These are phyloP conservation scores for Myxozyma sirexii DNA, from an alignment of 805 yeast species.

Conservation along the genomic window DNA sequence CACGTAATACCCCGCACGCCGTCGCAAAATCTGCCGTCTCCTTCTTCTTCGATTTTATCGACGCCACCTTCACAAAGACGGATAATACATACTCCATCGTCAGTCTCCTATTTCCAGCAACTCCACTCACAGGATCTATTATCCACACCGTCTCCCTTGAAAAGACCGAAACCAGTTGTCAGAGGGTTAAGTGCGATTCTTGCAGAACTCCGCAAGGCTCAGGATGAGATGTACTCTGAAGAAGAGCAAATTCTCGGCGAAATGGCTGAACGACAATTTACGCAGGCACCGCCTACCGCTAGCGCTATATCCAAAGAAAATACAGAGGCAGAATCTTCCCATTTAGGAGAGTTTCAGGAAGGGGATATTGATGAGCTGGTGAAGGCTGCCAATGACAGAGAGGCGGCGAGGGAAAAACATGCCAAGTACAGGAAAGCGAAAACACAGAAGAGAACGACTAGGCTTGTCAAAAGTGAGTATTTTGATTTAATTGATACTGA, in stretches of 20 bases:
- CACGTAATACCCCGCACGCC: background rate
- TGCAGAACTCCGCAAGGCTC: conserved; percentile 22
- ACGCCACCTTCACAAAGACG: background rate
- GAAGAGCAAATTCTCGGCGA: conserved; percentile 29
- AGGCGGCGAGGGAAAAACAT: background rate
- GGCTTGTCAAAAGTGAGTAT: conserved; percentile 6
- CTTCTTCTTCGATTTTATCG: conserved; percentile 4
- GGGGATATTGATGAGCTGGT: conserved; percentile 9
- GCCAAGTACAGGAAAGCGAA: conserved; percentile 3
- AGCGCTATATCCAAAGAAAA: background rate
- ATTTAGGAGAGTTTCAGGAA: conserved; percentile 29
- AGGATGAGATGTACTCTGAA: conserved; percentile 26
- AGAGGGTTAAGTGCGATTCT: conserved; percentile 28
- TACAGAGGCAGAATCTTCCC: background rate
- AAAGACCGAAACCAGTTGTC: conserved; percentile 12
- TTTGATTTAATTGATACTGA: background rate
- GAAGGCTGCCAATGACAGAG: conserved; percentile 1
- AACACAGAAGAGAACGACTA: conserved; percentile 28
- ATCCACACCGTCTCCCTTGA: conserved; percentile 33
- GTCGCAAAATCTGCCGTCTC: background rate
- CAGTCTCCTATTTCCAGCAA: conserved; percentile 24
- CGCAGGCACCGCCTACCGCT: background rate
- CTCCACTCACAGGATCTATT: background rate
- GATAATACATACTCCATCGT: conserved; percentile 6
- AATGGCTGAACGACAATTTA: conserved; percentile 9